Conservation (phyloP, 305 asterid genomes). For the Fraxinus sp. region DNA sequence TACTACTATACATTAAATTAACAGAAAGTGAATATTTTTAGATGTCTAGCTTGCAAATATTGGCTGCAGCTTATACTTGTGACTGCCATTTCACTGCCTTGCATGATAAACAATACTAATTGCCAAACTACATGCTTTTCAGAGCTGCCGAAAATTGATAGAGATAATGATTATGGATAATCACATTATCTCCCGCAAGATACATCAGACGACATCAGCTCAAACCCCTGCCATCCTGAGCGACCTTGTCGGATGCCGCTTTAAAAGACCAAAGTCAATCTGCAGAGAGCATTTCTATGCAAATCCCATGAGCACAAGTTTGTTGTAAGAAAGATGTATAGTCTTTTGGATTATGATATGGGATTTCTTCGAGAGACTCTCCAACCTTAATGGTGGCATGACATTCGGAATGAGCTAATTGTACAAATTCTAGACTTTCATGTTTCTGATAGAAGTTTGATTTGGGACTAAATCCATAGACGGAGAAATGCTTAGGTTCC, state of each 20-base stretch:
- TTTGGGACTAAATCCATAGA: not conserved
- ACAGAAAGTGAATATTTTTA: not conserved
- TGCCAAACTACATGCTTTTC: conserved; percentile 27
- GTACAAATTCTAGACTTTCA: not conserved
- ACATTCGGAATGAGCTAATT: not conserved
- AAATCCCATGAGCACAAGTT: conserved; percentile 60
- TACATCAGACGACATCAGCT: conserved; percentile 50
- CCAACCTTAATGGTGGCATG: not conserved
- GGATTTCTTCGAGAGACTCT: not conserved
- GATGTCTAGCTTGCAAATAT: not conserved
- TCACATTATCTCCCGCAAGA: conserved; percentile 54
- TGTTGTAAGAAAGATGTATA: conserved; percentile 36
- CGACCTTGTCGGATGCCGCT: conserved; percentile 47
- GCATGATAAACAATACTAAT: not conserved
- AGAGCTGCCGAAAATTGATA: conserved; percentile 85
- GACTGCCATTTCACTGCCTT: not conserved
- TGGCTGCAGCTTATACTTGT: not conserved
- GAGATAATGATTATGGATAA: conserved; percentile 69
- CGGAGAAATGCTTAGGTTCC: not conserved
- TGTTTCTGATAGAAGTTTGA: not conserved
- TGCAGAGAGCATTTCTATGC: conserved; percentile 71
- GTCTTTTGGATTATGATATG: not conserved
- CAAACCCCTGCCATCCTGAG: conserved; percentile 64
- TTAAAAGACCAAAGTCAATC: conserved; percentile 43
- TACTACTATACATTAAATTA: not conserved